Evolutionary conservation across 768 basidiomycete species (phyloP), one percentile per base, ranked within the genome.

Genomic region (Naganishia vaughanmartiniae): DNA sequence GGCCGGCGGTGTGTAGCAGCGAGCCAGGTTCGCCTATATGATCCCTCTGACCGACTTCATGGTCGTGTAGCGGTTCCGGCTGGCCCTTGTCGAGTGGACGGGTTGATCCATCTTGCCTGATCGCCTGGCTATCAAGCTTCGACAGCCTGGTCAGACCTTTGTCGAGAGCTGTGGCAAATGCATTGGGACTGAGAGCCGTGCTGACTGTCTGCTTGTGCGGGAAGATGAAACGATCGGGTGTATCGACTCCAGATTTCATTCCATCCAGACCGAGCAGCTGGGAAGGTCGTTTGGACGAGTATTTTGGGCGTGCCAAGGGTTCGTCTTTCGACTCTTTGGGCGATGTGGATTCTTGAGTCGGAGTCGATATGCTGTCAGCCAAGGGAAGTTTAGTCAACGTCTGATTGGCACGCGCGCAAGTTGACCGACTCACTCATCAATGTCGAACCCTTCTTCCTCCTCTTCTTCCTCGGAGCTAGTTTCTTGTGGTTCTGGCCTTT

Each of bases 391-490:
- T n/a, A 34, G 36, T 21, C 24, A 46, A 33, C 21, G 24, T n/a
- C 17, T 26, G 12, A 15, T 31, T 6, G 39, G 33, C 15, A 36
- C 15, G 51, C 2, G 56, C 17, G 56, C 17, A 21, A 21, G 28
- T 19, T 34, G 6, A 0, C 1, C 4, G 2, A 80, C 81, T 75
- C 57, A 82, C 81, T 97, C 94, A 75, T 96, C 91, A 65, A 98
- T 98, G 80, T 99, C 96, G 81, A 88, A 97, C 75, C 86, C 87
- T 77, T 92, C 90, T 45, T 87, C 86, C 33, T 91, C 88, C 31
- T 88, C 88, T 7, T 83, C 82, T 1, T 80, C 80, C 2, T 73
- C 84, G n/a, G 56, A 46, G 26, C 28, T 54, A 12, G 67, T 31
- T 45, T 45, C 28, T 21, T 39, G 21, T 17, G 24, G 53, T 68